Evolutionary conservation across 2,329 filamentous ascomycete species (phyloP).

Genomic region (Apiospora marii): DNA sequence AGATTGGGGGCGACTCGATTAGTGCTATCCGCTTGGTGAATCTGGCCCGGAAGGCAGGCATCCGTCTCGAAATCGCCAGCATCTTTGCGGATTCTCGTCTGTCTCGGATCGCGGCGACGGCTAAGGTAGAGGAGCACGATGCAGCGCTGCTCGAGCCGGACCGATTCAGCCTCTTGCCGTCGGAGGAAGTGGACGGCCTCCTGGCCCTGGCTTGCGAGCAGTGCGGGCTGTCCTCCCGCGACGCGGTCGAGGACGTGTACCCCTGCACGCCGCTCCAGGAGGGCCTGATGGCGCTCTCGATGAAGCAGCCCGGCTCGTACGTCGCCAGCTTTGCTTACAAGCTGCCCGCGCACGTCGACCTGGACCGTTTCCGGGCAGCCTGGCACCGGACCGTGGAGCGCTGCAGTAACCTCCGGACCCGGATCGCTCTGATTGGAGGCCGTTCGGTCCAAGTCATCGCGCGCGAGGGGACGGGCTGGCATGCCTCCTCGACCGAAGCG

Average conservation of each 20-base stretch:
- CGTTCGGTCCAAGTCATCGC: too few species aligned
- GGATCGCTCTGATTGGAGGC: not conserved
- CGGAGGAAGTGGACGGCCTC: too few species aligned
- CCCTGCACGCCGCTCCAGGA: slow-evolving; percentile 41
- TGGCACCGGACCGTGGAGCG: not conserved
- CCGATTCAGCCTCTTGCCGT: too few species aligned
- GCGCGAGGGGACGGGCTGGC: too few species aligned
- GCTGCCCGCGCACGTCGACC: not conserved
- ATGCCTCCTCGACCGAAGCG: too few species aligned
- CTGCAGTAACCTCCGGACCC: not conserved
- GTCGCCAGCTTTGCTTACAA: slow-evolving; percentile 31
- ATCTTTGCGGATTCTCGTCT: slow-evolving; percentile 56
- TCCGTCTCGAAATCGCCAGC: slow-evolving; percentile 45
- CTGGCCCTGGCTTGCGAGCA: too few species aligned
- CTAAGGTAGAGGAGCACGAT: too few species aligned
- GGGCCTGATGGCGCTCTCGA: slow-evolving; percentile 39
- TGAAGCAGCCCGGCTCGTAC: slow-evolving; percentile 37
- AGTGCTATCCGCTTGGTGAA: slow-evolving; percentile 60
- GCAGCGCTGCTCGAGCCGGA: too few species aligned
- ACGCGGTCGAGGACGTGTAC: too few species aligned
- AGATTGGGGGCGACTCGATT: slow-evolving; percentile 53
- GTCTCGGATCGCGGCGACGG: too few species aligned
- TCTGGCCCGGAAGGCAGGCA: slow-evolving; percentile 50
- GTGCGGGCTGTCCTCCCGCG: too few species aligned
- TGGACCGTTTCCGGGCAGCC: not conserved